Percentiles rank a stretch among this genome's conserved stretches.
phyloP scores from a whole-genome alignment of 345 rosid species.

The Sonneratia caseolaris region DNA sequence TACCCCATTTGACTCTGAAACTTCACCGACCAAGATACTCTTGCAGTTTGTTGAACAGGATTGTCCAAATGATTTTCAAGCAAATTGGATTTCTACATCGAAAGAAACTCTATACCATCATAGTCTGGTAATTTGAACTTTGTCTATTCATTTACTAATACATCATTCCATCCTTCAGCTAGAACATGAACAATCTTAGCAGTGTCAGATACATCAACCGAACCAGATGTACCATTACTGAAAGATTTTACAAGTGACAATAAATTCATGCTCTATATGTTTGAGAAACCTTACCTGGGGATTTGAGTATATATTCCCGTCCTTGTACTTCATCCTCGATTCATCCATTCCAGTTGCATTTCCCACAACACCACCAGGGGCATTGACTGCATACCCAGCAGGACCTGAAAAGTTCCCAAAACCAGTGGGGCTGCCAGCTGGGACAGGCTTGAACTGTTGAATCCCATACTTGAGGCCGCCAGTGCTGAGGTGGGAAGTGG shows the following conservation, averaged over 20 bases:
- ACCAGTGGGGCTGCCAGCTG: slow-evolving; percentile 46
- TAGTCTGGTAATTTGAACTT: no score
- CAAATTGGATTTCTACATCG: no score
- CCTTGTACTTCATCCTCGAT: slow-evolving; percentile 80
- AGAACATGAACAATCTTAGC: neutral
- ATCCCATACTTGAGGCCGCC: slow-evolving; percentile 83
- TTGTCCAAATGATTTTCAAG: no score
- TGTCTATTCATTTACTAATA: neutral
- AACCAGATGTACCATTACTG: neutral
- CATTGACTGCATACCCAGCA: slow-evolving; percentile 54
- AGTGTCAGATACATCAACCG: neutral
- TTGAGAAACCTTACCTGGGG: slow-evolving; percentile 50
- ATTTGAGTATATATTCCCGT: slow-evolving; percentile 67
- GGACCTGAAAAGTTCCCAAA: slow-evolving; percentile 51
- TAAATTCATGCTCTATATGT: neutral
- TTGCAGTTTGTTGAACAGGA: no score
- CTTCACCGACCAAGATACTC: no score
- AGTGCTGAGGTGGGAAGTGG: slow-evolving; percentile 49
- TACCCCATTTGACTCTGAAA: no score
- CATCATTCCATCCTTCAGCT: neutral
- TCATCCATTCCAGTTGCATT: slow-evolving; percentile 70
- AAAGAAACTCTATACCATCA: no score
- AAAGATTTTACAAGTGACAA: neutral
- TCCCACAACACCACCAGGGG: slow-evolving; percentile 64
- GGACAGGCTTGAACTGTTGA: slow-evolving; percentile 78